Conservation (phyloP, 257 asterid genomes). For the Solanum boliviense region DNA sequence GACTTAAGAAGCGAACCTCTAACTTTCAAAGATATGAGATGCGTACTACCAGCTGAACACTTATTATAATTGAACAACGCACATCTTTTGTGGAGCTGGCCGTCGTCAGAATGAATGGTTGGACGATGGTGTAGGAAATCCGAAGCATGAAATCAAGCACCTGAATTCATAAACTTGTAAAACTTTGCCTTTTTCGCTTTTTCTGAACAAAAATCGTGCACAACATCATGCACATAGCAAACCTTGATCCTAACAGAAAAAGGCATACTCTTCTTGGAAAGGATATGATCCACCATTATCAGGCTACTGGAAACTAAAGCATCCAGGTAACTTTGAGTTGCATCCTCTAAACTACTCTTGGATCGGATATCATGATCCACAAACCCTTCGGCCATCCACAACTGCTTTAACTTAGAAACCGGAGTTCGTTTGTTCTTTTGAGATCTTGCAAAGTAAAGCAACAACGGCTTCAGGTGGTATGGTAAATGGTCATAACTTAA, state of each 20-base stretch:
- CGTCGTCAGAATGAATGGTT: too few species aligned
- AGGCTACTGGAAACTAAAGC: slow-evolving; percentile 9
- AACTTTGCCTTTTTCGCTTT: neutral
- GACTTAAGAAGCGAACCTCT: neutral
- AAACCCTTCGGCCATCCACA: slow-evolving; percentile 28
- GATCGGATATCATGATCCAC: neutral
- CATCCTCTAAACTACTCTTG: neutral
- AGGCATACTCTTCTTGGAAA: neutral
- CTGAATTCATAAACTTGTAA: neutral
- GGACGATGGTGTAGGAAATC: too few species aligned
- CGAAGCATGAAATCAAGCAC: neutral
- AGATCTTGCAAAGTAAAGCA: slow-evolving; percentile 21
- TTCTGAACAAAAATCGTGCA: slow-evolving; percentile 6
- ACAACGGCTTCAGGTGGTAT: slow-evolving; percentile 12
- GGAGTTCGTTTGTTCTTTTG: neutral
- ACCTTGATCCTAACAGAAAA: neutral
- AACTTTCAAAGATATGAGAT: neutral
- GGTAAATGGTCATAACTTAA: slow-evolving; percentile 21
- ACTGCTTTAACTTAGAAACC: neutral
- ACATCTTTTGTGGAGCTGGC: neutral
- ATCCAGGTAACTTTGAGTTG: neutral
- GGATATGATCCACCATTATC: neutral
- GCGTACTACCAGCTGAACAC: neutral
- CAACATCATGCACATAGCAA: slow-evolving; percentile 10
- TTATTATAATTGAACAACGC: neutral